phyloP scores from a whole-genome alignment of 257 asterid genomes.

The Linaria vulgaris region DNA sequence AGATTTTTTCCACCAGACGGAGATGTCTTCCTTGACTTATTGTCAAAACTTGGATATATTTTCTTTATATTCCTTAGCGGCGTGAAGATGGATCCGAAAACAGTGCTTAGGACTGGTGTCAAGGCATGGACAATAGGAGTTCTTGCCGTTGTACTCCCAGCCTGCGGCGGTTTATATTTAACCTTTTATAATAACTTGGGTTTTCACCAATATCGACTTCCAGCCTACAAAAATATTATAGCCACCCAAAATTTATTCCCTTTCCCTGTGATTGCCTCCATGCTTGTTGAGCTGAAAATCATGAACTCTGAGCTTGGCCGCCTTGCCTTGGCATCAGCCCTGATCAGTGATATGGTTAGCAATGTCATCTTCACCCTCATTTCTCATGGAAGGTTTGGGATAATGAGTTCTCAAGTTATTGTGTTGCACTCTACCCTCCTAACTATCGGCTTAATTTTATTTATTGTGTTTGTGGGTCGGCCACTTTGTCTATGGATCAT shows the following conservation, averaged over 20 bases:
- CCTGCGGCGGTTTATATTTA: constrained; percentile 27
- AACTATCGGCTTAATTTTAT: constrained; percentile 32
- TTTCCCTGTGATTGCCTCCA: constrained; percentile 75
- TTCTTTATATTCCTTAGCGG: constrained; percentile 84
- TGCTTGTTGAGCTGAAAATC: constrained; percentile 75
- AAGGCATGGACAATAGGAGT: constrained; percentile 85
- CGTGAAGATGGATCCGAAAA: constrained; percentile 83
- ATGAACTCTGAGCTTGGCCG: constrained; percentile 91
- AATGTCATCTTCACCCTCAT: constrained; percentile 38
- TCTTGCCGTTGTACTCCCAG: constrained; percentile 45
- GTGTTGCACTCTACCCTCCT: constrained; percentile 40
- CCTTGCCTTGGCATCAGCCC: constrained; percentile 68
- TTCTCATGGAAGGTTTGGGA: constrained; percentile 46
- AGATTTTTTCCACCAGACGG: constrained; percentile 63
- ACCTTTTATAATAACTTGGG: background rate
- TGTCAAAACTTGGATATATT: constrained; percentile 74
- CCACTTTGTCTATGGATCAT: constrained; percentile 61
- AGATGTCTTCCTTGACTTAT: constrained; percentile 56
- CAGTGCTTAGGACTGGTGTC: constrained; percentile 58
- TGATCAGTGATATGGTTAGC: constrained; percentile 64
- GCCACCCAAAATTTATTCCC: constrained; percentile 54
- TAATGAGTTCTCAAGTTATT: constrained; percentile 35
- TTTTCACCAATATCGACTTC: constrained; percentile 42
- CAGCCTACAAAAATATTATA: constrained; percentile 41
- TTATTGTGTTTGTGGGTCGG: constrained; percentile 48